Evolutionary conservation across 2,329 filamentous ascomycete species (phyloP), one percentile per base, ranked within the genome.

Genomic region (Verticillium nubilum): DNA sequence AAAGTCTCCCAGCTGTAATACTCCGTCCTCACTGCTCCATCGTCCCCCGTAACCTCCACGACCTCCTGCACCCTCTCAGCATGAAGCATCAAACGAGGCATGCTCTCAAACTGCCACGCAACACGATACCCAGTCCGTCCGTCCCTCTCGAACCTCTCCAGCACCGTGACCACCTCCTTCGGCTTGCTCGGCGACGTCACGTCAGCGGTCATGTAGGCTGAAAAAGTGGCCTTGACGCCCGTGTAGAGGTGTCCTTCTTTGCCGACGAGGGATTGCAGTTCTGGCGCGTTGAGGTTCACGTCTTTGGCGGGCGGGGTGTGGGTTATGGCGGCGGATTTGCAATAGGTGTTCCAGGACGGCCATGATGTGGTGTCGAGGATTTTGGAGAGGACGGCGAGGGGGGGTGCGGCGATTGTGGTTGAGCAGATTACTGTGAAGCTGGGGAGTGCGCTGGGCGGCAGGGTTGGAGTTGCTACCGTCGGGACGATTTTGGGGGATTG

Each of bases 1-100:
- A 78, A 78, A n/a, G 77, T 80, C 70, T 80, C 77, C 73, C 73
- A 78, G 67, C 72, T 75, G 13, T 60, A 65, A 64, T 79, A 80
- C 61, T 74, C 72, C 23, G 72, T 76, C 15, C 68, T 70, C 19
- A 65, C 68, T 5, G 65, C 65, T 10, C 60, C 65, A 29, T 68
- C 67, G 47, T 67, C 69, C 19, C 47, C 58, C 25, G 12, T 13
- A 12, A 53, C 52, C 56, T 65, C 59, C 31, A 75, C 64, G 59
- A 79, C 72, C 65, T 80, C 78, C 67, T 80, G 77, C 15, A 78
- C 72, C 54, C 76, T 68, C 69, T 80, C 76, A 4, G 67, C 67
- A 15, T 68, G 66, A 42, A 78, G 64, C 58, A 76, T 65, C 65
- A 74, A 69, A 12, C 60, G 59, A 1, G 70, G 67, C 52, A 69